A percentile compares a stretch with the other conserved stretches of the same genome.
These are phyloP conservation scores for Hylodesmum podocarpum DNA, from an alignment of 306 rosid genomes.

Conservation along the genomic window DNA sequence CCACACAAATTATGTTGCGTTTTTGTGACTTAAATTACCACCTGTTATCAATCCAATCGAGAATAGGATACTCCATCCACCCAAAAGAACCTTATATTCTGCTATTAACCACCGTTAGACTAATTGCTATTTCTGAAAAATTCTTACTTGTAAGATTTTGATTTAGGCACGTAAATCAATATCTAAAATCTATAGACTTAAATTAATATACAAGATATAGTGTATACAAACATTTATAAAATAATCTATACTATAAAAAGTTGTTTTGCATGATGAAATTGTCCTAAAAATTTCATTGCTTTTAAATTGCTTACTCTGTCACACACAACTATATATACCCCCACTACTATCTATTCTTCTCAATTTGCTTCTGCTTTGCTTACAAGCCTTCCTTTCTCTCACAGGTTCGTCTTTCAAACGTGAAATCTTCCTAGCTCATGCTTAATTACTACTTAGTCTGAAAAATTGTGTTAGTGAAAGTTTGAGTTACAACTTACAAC, in stretches of 20 bases:
- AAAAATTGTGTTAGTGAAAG: neutral
- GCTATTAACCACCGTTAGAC: neutral
- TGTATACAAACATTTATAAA: neutral
- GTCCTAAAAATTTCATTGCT: neutral
- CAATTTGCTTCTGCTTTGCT: slow-evolving; percentile 11
- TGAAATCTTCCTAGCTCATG: neutral
- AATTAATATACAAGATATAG: neutral
- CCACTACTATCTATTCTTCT: neutral
- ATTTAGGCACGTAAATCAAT: neutral
- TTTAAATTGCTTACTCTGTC: neutral
- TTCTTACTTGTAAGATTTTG: neutral
- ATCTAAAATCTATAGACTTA: neutral
- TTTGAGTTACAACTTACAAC: neutral
- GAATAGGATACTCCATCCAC: slow-evolving; percentile 36
- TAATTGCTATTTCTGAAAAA: neutral
- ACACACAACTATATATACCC: slow-evolving; percentile 3
- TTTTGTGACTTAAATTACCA: neutral
- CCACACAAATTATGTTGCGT: slow-evolving; percentile 8
- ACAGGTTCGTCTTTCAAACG: slow-evolving; percentile 20
- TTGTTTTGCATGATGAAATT: neutral
- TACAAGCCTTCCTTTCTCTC: slow-evolving; percentile 7
- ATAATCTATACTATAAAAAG: neutral
- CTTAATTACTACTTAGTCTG: neutral
- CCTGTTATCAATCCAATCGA: slow-evolving; percentile 10
- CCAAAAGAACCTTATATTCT: slow-evolving; percentile 33